Evolutionary conservation across 495 filamentous ascomycete species (phyloP).

Genomic region (Cryomyces minteri): DNA sequence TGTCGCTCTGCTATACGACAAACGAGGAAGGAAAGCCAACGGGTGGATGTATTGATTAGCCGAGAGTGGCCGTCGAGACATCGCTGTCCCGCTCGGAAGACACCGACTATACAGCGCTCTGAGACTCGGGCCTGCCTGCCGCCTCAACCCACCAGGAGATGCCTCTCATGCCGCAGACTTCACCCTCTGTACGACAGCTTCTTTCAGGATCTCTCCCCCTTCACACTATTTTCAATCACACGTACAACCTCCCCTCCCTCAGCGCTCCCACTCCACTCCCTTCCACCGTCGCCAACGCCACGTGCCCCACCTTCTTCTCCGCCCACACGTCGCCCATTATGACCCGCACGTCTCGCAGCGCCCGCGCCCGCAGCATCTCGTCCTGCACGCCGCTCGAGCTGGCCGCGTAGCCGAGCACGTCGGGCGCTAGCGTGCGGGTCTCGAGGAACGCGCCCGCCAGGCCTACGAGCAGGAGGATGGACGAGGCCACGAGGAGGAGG

Average conservation of each 20-base stretch:
- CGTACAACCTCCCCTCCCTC: neutral
- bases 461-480: slow-evolving; percentile 6
- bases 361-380: slow-evolving; percentile 8
- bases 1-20: too few species aligned
- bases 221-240: neutral
- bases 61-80: too few species aligned
- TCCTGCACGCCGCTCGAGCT: slow-evolving; percentile 12
- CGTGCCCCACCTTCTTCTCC: slow-evolving; percentile 7
- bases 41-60: too few species aligned
- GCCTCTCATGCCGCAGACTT: too few species aligned
- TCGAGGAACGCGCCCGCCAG: slow-evolving; percentile 2
- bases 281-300: slow-evolving; percentile 5
- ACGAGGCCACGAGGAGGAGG: slow-evolving; percentile 5
- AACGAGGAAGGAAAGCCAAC: too few species aligned
- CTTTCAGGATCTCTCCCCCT: neutral
- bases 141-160: too few species aligned
- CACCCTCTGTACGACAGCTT: neutral
- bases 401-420: slow-evolving; percentile 10
- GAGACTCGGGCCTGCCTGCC: too few species aligned
- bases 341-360: slow-evolving; percentile 7
- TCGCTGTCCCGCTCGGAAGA: too few species aligned
- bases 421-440: slow-evolving; percentile 5
- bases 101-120: too few species aligned
- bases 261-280: neutral
- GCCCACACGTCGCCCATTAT: slow-evolving; percentile 9